Evolutionary conservation across 768 basidiomycete genomes (phyloP), one percentile per base, ranked within the genome.

Genomic region (Hypsizygus marmoreus): DNA sequence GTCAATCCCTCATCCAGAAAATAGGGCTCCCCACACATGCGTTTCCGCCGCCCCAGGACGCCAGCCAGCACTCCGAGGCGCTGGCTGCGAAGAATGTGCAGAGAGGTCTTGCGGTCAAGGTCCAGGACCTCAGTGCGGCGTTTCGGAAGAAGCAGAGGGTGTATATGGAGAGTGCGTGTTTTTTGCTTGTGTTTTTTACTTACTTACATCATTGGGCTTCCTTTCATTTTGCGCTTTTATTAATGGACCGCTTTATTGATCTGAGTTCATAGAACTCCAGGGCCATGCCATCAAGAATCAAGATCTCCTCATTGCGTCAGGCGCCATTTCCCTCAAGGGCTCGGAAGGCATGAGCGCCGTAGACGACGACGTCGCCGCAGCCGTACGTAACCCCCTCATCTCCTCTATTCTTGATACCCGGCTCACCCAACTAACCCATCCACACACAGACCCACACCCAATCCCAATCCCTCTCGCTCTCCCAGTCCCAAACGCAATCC

Each of bases 261-360:
- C 35, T 23, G 23, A 16, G 20, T n/a, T 36, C 22, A 12, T 38
- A 58, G 95, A 88, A 65, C 76, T 98, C 32, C 92, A 95, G 74
- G 97, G 97, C 50, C 95, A 98, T 73, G 92, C 95, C 63, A 93
- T 92, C 65, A 97, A 95, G 70, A 95, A 95, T 62, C 91, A 94
- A 69, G 94, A 97, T 73, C 73, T 97, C 30, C 77, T 97, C 50
- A 78, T 93, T 56, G 93, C 95, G 5, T 92, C 91, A 34, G 95
- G 91, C 9, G 48, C 85, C 20, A 81, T 95, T 47, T 81, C 88
- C 13, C 77, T 90, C 56, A 86, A 81, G 62, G 91, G 90, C 19
- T 79, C 84, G 41, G 94, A 95, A 60, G 82, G 85, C 26, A 72
- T 93, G 65, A 84, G 81, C 44, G 92, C 91, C 16, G 77, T 91